Evolutionary conservation across 2,329 filamentous ascomycete genomes (phyloP).

Genomic region (Clarireedia homoeocarpa): DNA sequence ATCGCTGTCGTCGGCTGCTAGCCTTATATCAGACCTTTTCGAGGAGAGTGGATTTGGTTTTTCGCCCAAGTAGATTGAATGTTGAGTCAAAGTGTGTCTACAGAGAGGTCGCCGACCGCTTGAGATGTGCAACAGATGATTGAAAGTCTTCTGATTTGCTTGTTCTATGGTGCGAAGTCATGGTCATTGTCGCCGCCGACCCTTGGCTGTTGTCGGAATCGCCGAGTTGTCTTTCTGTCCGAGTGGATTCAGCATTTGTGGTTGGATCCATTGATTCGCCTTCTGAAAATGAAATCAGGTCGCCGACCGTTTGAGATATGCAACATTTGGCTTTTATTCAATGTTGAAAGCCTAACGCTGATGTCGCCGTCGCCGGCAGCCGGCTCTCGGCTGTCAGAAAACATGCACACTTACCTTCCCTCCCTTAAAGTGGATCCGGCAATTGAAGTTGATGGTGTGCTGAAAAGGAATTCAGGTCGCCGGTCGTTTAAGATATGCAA

Average conservation of each 20-base stretch:
- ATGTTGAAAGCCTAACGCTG: background rate
- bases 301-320: background rate
- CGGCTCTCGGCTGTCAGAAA: too few species aligned
- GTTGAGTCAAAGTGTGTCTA: too few species aligned
- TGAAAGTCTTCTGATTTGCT: background rate
- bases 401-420: too few species aligned
- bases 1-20: too few species aligned
- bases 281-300: background rate
- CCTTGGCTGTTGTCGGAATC: too few species aligned
- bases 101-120: background rate
- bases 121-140: background rate
- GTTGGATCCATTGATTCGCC: background rate
- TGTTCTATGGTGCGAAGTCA: too few species aligned
- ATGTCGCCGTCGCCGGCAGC: background rate
- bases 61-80: too few species aligned
- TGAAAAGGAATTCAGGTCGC: background rate
- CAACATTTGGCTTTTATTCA: background rate
- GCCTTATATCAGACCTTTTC: too few species aligned
- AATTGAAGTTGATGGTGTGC: background rate
- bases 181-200: background rate
- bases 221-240: too few species aligned
- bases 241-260: background rate
- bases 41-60: too few species aligned
- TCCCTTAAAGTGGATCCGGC: background rate
- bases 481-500: slow-evolving; percentile 5